phyloP scores from a whole-genome alignment of 2,329 filamentous ascomycete species.

The Colletotrichum tropicicola region DNA sequence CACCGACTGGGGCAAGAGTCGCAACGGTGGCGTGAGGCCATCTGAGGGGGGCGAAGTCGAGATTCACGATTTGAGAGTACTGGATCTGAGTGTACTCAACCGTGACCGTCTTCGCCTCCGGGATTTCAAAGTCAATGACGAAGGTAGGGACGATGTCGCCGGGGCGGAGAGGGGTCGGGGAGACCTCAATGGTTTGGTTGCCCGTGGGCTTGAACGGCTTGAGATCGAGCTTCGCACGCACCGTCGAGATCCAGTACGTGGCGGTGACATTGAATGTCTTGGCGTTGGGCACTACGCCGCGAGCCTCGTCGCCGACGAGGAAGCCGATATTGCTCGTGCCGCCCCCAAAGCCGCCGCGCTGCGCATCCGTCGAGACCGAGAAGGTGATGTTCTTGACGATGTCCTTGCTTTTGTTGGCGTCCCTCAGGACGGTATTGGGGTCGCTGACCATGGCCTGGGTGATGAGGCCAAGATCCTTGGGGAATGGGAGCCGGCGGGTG shows the following conservation, averaged over 20 bases:
- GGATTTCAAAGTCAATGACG: background rate
- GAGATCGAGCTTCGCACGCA: background rate
- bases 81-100: constrained; percentile 42
- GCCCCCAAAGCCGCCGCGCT: constrained; percentile 35
- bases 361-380: constrained; percentile 36
- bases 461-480: constrained; percentile 40
- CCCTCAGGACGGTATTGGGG: constrained; percentile 38
- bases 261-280: background rate
- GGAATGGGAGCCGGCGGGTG: constrained; percentile 36
- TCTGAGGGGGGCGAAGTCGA: constrained; percentile 12
- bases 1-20: constrained; percentile 25
- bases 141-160: background rate
- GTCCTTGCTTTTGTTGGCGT: constrained; percentile 40
- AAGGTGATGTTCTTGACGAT: constrained; percentile 42
- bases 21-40: constrained; percentile 26
- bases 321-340: constrained; percentile 43
- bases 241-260: constrained; percentile 18
- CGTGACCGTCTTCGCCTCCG: background rate
- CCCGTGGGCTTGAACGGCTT: background rate
- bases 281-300: background rate
- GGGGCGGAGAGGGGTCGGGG: background rate
- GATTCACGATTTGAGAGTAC: constrained; percentile 41
- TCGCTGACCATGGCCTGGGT: constrained; percentile 40
- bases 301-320: constrained; percentile 31
- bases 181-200: background rate